Evolutionary conservation across 495 filamentous ascomycete genomes (phyloP), one percentile per base, ranked within the genome.

Genomic region (Lineolata rhizophorae): DNA sequence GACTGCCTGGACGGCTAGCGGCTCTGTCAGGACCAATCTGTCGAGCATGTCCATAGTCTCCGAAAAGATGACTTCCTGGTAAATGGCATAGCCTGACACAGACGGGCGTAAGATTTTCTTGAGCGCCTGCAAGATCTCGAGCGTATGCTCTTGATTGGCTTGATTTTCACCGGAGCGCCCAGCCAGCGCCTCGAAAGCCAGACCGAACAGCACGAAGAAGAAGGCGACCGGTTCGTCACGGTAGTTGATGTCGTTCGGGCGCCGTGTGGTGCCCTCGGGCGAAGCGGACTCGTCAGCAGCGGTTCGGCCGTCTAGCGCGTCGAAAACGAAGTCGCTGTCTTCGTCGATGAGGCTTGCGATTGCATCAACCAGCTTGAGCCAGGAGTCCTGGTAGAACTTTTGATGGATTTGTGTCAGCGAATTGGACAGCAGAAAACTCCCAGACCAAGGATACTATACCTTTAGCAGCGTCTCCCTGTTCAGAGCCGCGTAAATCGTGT

Each of bases 171-270:
- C 73, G 28, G 73, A 70, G 35, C 81, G 71, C 4, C 75, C 77
- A 11, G 80, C 84, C 26, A 99, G 64, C 17, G 90, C 84, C 52
- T 99, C 87, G 40, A 95, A 92, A 0, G 83, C 82, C 35, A 99
- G 73, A 16, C 87, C 87, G 44, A 94, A 99, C 1, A 99, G 63
- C 6, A 99, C 83, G 43, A 99, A 99, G 55, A 99, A 99, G 61
- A 99, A 99, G 1, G 87, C 87, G 11, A 94, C 82, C 0, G 87
- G 87, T 47, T 99, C 90, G 46, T 94, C 85, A 13, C 87, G 80
- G 46, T 95, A 95, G 46, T 94, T 92, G 51, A 99, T 95, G 41
- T 81, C 76, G 32, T 61, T 55, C 10, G 67, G 64, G 18, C 49
- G 45, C n/a, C n/a, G n/a, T n/a, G n/a, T n/a, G n/a, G n/a, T n/a